Conservation (phyloP, 805 yeast genomes). For the Teunomyces panamensis region DNA sequence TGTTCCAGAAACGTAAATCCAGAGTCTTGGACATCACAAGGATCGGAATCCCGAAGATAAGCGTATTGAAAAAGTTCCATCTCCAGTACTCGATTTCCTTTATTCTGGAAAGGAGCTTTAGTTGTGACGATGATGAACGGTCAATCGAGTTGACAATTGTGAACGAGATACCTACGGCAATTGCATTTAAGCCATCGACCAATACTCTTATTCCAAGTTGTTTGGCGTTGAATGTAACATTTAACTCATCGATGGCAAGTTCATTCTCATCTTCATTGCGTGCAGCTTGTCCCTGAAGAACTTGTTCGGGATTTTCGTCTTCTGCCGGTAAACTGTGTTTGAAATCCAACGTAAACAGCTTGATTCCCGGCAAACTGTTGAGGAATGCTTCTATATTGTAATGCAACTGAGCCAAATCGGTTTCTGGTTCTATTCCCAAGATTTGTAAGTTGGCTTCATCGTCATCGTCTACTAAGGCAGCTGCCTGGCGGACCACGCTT, state of each 20-base stretch:
- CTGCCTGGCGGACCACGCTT: neutral
- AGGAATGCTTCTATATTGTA: constrained; percentile 41
- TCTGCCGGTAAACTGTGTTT: constrained; percentile 6
- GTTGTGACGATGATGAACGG: constrained; percentile 56
- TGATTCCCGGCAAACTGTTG: constrained; percentile 29
- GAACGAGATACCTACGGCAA: constrained; percentile 58
- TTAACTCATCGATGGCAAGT: constrained; percentile 31
- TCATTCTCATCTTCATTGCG: constrained; percentile 12
- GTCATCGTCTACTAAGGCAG: constrained; percentile 13
- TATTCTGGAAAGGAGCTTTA: constrained; percentile 62
- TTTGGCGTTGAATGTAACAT: constrained; percentile 49
- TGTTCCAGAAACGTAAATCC: constrained; percentile 29
- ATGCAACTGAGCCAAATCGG: constrained; percentile 28
- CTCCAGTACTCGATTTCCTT: constrained; percentile 77
- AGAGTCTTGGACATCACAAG: constrained; percentile 48
- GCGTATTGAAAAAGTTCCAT: constrained; percentile 48
- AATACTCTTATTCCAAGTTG: constrained; percentile 63
- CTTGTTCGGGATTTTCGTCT: constrained; percentile 15
- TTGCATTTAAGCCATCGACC: constrained; percentile 40
- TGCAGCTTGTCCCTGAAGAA: constrained; percentile 10
- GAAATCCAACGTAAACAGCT: constrained; percentile 22
- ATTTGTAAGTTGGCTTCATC: constrained; percentile 32
- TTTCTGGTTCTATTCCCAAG: constrained; percentile 26
- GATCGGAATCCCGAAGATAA: constrained; percentile 63
- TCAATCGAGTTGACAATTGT: constrained; percentile 47